These are phyloP conservation scores for Grigorovia humatica DNA, from an alignment of 805 yeast genomes.

Conservation along the genomic window DNA sequence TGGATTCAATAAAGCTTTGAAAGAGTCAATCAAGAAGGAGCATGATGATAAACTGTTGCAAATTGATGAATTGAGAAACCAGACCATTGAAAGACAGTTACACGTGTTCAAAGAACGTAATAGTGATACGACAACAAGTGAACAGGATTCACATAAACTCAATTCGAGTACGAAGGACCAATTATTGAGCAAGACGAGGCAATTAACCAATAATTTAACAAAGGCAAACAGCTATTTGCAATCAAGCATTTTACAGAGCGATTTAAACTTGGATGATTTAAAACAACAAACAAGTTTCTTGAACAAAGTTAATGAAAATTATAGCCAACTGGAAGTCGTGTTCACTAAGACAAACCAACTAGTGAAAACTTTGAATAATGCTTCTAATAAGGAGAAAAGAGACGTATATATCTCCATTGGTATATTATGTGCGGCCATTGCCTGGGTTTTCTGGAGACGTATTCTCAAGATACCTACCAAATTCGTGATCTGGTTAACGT, in stretches of 20 bases:
- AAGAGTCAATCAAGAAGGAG: constrained; percentile 1
- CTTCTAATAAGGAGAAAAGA: constrained; percentile 27
- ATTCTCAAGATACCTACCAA: constrained; percentile 26
- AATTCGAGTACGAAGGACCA: constrained; percentile 17
- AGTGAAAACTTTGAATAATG: constrained; percentile 23
- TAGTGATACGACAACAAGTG: not conserved
- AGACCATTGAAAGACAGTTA: constrained; percentile 8
- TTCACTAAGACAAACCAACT: constrained; percentile 22
- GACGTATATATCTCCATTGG: constrained; percentile 25
- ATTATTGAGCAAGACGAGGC: constrained; percentile 19
- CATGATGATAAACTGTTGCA: constrained; percentile 4
- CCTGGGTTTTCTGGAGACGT: constrained; percentile 30
- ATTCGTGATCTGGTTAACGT: constrained; percentile 23
- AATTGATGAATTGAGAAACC: constrained; percentile 13
- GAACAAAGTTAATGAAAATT: constrained; percentile 23
- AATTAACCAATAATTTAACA: constrained; percentile 23
- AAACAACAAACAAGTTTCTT: constrained; percentile 24
- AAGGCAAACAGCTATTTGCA: constrained; percentile 26
- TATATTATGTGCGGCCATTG: constrained; percentile 20
- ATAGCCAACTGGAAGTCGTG: constrained; percentile 21
- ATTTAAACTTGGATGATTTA: constrained; percentile 26
- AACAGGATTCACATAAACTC: not conserved
- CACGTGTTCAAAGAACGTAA: not conserved
- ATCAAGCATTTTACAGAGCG: constrained; percentile 27
- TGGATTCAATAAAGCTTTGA: constrained; percentile 9